These are phyloP conservation scores for Penicillium waksmanii DNA, from an alignment of 495 filamentous ascomycete species.

Conservation along the genomic window DNA sequence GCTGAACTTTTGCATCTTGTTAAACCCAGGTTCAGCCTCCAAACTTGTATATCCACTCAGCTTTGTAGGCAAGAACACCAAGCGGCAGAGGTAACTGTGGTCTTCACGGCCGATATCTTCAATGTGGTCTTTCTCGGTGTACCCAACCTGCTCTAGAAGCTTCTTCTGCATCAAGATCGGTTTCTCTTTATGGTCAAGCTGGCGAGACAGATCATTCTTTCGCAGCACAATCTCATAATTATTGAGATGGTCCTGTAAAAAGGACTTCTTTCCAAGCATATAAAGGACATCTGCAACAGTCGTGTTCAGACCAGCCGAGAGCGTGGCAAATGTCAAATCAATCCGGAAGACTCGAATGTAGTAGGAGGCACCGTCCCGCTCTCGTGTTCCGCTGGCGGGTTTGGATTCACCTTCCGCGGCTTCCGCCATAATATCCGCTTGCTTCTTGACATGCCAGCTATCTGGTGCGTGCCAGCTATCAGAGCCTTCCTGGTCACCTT, in stretches of 20 bases:
- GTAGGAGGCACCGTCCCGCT: slow-evolving; percentile 70
- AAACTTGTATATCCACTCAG: slow-evolving; percentile 74
- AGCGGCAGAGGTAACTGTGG: slow-evolving; percentile 94
- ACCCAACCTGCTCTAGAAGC: slow-evolving; percentile 89
- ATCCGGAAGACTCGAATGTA: slow-evolving; percentile 95
- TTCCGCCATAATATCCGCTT: slow-evolving; percentile 64
- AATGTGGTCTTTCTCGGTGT: slow-evolving; percentile 81
- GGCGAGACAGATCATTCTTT: slow-evolving; percentile 86
- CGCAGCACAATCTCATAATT: slow-evolving; percentile 95
- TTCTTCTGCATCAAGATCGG: slow-evolving; percentile 93
- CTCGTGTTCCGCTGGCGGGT: slow-evolving; percentile 47
- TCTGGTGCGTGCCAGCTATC: slow-evolving; percentile 86
- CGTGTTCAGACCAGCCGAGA: slow-evolving; percentile 78
- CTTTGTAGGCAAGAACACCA: slow-evolving; percentile 87
- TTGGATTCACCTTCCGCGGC: slow-evolving; percentile 64
- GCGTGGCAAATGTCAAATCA: slow-evolving; percentile 90
- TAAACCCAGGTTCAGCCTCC: slow-evolving; percentile 77
- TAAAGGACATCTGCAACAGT: slow-evolving; percentile 82
- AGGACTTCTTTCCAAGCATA: slow-evolving; percentile 87
- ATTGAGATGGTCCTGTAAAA: slow-evolving; percentile 82
- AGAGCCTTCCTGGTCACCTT: slow-evolving; percentile 11
- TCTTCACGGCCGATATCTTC: slow-evolving; percentile 98
- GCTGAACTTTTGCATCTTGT: slow-evolving; percentile 82
- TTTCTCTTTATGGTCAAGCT: slow-evolving; percentile 75
- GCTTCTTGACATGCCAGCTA: slow-evolving; percentile 84